Evolutionary conservation across 176 grass and related monocot genomes (phyloP), one percentile per base, ranked within the genome.

Genomic region (Elaeis guineensis): DNA sequence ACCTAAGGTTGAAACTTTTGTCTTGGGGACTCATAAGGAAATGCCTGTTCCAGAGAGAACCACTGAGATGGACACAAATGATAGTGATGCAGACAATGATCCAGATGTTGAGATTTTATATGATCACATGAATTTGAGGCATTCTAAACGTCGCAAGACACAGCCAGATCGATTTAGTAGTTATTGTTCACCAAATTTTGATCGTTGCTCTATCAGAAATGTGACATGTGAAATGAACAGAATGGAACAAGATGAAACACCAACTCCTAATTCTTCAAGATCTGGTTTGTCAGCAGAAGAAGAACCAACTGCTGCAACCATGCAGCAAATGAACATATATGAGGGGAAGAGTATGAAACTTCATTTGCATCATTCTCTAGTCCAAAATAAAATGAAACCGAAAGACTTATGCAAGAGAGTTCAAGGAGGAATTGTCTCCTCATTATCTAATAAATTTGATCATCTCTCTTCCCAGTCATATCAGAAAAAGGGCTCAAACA

Each of bases 61-160:
- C 74, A 49, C 22, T 5, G 32, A 23, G 51, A 65, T 26, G 28
- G 54, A 49, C 50, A 25, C 20, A 50, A 26, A 59, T 53, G 74
- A 72, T 64, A 55, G 21, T 55, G 53, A 74, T 48, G 60, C 54
- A 44, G 69, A 83, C 50, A 59, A 53, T 49, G 62, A 59, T 39
- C 67, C 20, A 26, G 76, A 86, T 75, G 65, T 74, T 65, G 73
- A 93, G 30, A 62, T 77, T 49, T 74, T 87, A 29, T 85, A 82
- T 75, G 69, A 75, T 55, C 62, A 82, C 15, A 52, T 79, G 25
- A 69, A 79, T 66, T 72, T 96, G 63, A 87, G 92, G 78, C 92
- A 77, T 19, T 96, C 92, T 53, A 90, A 90, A 69, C 92, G 86
- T 57, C 54, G 51, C 61, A 96, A 80, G 58, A 69, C 59, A 25